A percentile compares a stretch with the other conserved stretches of the same genome.
Conservation (phyloP, 2,329 filamentous ascomycete species). For the Alternaria arborescens region DNA sequence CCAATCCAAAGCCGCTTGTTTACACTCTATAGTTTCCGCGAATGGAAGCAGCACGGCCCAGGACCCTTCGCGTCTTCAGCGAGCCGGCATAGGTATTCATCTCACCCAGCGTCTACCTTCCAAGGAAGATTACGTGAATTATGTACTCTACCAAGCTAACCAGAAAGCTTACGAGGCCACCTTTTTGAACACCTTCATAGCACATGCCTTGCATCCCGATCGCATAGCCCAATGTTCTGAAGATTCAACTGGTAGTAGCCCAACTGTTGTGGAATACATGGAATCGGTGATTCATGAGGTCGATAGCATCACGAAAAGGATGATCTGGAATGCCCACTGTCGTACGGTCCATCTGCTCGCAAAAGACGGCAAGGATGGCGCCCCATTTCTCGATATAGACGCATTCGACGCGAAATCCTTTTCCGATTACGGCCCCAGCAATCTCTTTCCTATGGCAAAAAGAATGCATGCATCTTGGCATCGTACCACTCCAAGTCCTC, state of each 20-base stretch:
- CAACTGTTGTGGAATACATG: slow-evolving; percentile 25
- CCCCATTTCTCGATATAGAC: slow-evolving; percentile 31
- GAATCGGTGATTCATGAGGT: slow-evolving; percentile 25
- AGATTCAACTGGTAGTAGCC: background rate
- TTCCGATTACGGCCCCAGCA: slow-evolving; percentile 23
- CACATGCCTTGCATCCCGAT: slow-evolving; percentile 30
- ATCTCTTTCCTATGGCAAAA: slow-evolving; percentile 10
- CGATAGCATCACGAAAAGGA: slow-evolving; percentile 29
- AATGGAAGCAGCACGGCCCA: background rate
- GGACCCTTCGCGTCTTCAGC: slow-evolving; percentile 11
- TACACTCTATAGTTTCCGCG: background rate
- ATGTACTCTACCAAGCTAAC: slow-evolving; percentile 35
- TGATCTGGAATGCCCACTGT: slow-evolving; percentile 35
- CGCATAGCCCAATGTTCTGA: slow-evolving; percentile 22
- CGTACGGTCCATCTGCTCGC: slow-evolving; percentile 30
- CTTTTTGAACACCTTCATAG: slow-evolving; percentile 32
- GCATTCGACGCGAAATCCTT: slow-evolving; percentile 22
- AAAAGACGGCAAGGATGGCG: slow-evolving; percentile 23
- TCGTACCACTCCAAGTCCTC: slow-evolving; percentile 12
- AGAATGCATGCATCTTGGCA: slow-evolving; percentile 37
- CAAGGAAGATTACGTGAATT: slow-evolving; percentile 28
- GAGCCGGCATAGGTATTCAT: slow-evolving; percentile 14
- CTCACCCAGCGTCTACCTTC: slow-evolving; percentile 26
- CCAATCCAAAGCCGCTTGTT: background rate
- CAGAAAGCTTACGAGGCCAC: slow-evolving; percentile 38